Conservation (phyloP, 2,329 filamentous ascomycete genomes). For the Xylariales sp. region DNA sequence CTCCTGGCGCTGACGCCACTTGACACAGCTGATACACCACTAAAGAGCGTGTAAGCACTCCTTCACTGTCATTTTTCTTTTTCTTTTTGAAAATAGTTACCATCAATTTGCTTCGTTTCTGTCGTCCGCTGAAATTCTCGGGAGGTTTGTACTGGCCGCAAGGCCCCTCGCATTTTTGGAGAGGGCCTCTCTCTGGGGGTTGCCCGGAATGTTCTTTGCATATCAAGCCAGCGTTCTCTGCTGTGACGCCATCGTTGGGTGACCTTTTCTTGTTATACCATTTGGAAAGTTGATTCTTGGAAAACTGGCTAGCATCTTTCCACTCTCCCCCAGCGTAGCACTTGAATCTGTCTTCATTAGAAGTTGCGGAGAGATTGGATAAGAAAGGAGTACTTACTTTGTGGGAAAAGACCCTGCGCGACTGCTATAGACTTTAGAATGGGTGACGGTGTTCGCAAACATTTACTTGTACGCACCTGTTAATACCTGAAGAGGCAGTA, state of each 20-base stretch:
- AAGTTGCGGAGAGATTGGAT: not conserved
- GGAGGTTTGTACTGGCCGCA: constrained; percentile 21
- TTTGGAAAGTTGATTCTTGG: constrained; percentile 21
- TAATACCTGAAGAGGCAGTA: no score
- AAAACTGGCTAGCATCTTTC: constrained; percentile 21
- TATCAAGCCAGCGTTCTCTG: constrained; percentile 18
- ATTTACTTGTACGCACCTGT: no score
- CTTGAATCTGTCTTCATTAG: constrained; percentile 17
- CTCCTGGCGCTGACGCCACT: constrained; percentile 23
- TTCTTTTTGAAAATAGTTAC: no score
- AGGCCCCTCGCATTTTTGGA: constrained; percentile 24
- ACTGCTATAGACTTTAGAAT: no score
- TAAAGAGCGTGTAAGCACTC: no score
- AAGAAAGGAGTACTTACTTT: not conserved
- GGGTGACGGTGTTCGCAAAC: no score
- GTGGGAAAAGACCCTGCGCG: no score
- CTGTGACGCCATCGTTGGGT: constrained; percentile 10
- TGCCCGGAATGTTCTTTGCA: constrained; percentile 22
- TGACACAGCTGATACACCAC: constrained; percentile 30
- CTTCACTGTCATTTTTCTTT: no score
- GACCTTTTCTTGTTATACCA: constrained; percentile 14
- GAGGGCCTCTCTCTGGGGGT: no score
- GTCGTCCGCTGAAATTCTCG: constrained; percentile 28
- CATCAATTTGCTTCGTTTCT: constrained; percentile 19
- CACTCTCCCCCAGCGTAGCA: constrained; percentile 25